These are phyloP conservation scores for Clonostachys chloroleuca DNA, from an alignment of 2,329 filamentous ascomycete species.

Conservation along the genomic window DNA sequence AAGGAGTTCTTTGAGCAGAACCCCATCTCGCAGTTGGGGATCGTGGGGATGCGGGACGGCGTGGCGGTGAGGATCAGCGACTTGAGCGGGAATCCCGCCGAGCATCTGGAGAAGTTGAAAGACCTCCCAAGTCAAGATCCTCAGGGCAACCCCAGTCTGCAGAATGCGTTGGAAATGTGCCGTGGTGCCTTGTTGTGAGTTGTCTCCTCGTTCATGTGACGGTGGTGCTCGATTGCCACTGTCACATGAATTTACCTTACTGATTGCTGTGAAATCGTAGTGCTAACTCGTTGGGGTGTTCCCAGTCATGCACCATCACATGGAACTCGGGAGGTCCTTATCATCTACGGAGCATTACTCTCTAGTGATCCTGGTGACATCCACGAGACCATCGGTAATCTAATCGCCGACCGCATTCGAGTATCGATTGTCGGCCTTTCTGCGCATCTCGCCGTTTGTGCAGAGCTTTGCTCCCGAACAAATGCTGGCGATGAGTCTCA, in stretches of 20 bases:
- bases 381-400: constrained; percentile 76
- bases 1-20: constrained; percentile 98
- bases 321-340: constrained; percentile 86
- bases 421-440: constrained; percentile 87
- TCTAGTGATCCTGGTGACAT: constrained; percentile 94
- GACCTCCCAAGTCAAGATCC: constrained; percentile 62
- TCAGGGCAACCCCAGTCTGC: constrained; percentile 73
- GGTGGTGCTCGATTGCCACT: neutral
- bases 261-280: too few species aligned
- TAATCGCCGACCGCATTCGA: constrained; percentile 78
- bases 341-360: constrained; percentile 86
- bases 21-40: constrained; percentile 90
- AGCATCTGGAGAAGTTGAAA: constrained; percentile 76
- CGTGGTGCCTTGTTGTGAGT: constrained; percentile 79
- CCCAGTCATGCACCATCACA: constrained; percentile 82
- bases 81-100: constrained; percentile 84
- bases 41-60: constrained; percentile 91
- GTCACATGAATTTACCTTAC: too few species aligned
- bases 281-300: neutral
- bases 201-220: neutral
- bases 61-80: constrained; percentile 82
- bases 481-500: constrained; percentile 73
- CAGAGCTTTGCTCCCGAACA: constrained; percentile 81
- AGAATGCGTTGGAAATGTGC: constrained; percentile 95
- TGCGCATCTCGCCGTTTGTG: constrained; percentile 88